Conservation (phyloP, 495 filamentous ascomycete species). For the Parachaetomium inaequale region DNA sequence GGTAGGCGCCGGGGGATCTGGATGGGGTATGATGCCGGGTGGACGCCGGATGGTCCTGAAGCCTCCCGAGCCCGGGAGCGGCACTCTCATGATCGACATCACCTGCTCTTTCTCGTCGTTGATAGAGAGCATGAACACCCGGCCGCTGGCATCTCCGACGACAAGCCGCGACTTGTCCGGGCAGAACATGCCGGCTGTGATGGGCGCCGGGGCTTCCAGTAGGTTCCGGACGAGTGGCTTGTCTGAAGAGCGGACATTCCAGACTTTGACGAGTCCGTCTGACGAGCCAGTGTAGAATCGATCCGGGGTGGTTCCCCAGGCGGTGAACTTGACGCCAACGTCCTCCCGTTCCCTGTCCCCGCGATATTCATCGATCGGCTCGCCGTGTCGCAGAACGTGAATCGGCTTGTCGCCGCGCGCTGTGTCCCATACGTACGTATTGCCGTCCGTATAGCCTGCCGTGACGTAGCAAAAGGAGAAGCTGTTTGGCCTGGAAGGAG, state of each 20-base stretch:
- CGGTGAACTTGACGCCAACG: conserved; percentile 72
- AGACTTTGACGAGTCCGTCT: conserved; percentile 81
- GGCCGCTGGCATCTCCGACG: conserved; percentile 72
- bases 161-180: conserved; percentile 67
- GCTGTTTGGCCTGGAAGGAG: conserved; percentile 39
- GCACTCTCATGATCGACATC: conserved; percentile 21
- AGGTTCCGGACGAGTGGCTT: conserved; percentile 62
- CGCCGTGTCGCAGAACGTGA: conserved; percentile 66
- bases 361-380: conserved; percentile 59
- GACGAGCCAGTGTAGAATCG: conserved; percentile 87
- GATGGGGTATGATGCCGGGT: conserved; percentile 42
- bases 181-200: conserved; percentile 68
- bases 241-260: conserved; percentile 62
- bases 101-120: conserved; percentile 34
- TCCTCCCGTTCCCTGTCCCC: conserved; percentile 65
- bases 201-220: conserved; percentile 45
- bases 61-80: conserved; percentile 13
- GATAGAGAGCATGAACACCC: conserved; percentile 63
- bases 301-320: conserved; percentile 69
- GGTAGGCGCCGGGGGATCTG: conserved; percentile 39
- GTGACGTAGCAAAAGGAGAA: conserved; percentile 58
- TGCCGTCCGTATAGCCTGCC: conserved; percentile 80
- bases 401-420: conserved; percentile 55
- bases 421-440: conserved; percentile 80
- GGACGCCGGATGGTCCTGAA: conserved; percentile 35